Percentiles rank a stretch among this genome's conserved stretches.
These are phyloP conservation scores for Lactarius sp. DNA, from an alignment of 768 basidiomycete genomes.

Conservation along the genomic window DNA sequence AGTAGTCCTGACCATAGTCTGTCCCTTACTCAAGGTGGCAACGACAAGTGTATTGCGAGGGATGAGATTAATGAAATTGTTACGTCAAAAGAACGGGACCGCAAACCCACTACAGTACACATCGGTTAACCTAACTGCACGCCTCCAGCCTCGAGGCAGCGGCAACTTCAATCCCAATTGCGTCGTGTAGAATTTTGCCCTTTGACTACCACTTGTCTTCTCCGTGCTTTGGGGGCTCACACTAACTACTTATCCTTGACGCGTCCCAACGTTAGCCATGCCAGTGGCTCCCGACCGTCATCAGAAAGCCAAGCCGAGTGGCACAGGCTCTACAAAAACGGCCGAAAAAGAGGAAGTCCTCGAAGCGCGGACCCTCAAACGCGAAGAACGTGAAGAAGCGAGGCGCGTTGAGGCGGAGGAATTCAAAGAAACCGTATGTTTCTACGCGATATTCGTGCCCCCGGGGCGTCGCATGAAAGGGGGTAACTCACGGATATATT, in stretches of 20 bases:
- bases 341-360: background rate
- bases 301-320: background rate
- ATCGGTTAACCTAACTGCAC: too few relatives aligned
- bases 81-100: too few relatives aligned
- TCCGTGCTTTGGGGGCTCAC: too few relatives aligned
- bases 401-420: slow-evolving; percentile 1
- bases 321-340: background rate
- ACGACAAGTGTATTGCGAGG: too few relatives aligned
- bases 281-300: background rate
- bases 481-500: background rate
- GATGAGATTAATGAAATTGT: too few relatives aligned
- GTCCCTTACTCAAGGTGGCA: too few relatives aligned
- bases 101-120: too few relatives aligned
- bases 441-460: background rate
- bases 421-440: slow-evolving; percentile 8
- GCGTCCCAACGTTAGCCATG: background rate
- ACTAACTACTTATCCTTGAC: background rate
- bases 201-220: too few relatives aligned
- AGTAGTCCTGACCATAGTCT: too few relatives aligned
- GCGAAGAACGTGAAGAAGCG: background rate
- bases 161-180: too few relatives aligned
- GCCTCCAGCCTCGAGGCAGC: too few relatives aligned
- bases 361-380: slow-evolving; percentile 1
- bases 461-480: background rate
- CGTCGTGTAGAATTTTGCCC: too few relatives aligned